These are phyloP conservation scores for Haplosporangium gracile DNA, from an alignment of 192 early-diverging fungal species.

Conservation along the genomic window DNA sequence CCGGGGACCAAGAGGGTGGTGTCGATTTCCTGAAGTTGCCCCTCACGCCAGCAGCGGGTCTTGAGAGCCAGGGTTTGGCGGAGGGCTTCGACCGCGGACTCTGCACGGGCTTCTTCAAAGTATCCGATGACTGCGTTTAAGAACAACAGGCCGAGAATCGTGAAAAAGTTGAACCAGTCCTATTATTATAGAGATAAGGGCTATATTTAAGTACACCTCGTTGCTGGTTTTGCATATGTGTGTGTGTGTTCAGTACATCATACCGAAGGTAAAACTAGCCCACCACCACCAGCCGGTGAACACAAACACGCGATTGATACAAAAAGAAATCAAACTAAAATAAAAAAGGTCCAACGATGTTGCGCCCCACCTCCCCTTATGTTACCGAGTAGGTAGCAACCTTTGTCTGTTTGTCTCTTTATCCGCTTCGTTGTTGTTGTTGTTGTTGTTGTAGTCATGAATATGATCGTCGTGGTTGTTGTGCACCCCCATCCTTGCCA, in stretches of 20 bases:
- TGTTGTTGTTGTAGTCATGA: not conserved
- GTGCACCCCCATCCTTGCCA: not conserved
- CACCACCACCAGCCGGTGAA: not conserved
- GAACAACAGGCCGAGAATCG: slow-evolving; percentile 69
- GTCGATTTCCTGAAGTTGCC: slow-evolving; percentile 62
- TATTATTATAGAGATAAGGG: slow-evolving; percentile 63
- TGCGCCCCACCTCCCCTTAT: not conserved
- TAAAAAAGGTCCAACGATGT: not conserved
- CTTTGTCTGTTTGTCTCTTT: not conserved
- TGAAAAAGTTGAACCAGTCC: slow-evolving; percentile 71
- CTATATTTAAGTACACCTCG: not conserved
- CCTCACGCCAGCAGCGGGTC: slow-evolving; percentile 71
- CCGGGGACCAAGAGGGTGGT: slow-evolving; percentile 73
- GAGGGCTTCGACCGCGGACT: slow-evolving; percentile 78
- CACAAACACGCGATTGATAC: not conserved
- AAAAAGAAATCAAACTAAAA: not conserved
- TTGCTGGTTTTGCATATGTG: not conserved
- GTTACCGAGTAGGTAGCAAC: not conserved
- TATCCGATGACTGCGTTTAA: slow-evolving; percentile 81
- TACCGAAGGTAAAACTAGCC: not conserved
- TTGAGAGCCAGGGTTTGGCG: slow-evolving; percentile 80
- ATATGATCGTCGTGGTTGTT: not conserved
- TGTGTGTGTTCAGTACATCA: not conserved
- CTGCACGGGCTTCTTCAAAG: slow-evolving; percentile 78
- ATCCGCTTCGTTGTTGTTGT: not conserved